These are phyloP conservation scores for Triadica sebifera DNA, from an alignment of 345 rosid species.

Conservation along the genomic window DNA sequence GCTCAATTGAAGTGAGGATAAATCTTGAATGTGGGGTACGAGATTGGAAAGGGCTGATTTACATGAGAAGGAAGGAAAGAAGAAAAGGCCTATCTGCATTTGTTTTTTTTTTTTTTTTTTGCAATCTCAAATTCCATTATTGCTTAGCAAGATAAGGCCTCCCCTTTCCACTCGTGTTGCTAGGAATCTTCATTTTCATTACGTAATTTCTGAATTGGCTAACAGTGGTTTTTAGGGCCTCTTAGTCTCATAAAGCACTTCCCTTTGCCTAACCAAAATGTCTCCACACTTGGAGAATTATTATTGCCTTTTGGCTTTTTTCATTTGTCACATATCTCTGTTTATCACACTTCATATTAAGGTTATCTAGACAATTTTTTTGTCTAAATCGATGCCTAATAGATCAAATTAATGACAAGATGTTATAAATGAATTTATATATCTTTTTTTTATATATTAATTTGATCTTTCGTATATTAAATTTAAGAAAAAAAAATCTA, in stretches of 20 bases:
- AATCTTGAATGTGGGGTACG: background rate
- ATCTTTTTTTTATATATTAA: too few relatives aligned
- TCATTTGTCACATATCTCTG: too few relatives aligned
- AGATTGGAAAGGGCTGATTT: conserved; percentile 7
- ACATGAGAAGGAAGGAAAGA: conserved; percentile 2
- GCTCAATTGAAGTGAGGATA: background rate
- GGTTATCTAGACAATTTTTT: too few relatives aligned
- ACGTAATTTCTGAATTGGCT: conserved; percentile 16
- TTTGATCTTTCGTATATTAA: too few relatives aligned
- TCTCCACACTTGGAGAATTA: background rate
- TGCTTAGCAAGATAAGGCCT: conserved; percentile 23
- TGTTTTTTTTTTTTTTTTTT: too few relatives aligned
- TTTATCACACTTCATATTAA: too few relatives aligned
- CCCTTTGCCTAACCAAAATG: conserved; percentile 7
- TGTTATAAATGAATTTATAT: too few relatives aligned
- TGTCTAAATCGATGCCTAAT: too few relatives aligned
- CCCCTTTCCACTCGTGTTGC: conserved; percentile 2
- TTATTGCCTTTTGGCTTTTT: too few relatives aligned
- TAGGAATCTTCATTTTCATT: conserved; percentile 20
- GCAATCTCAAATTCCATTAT: conserved; percentile 19
- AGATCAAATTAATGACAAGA: too few relatives aligned
- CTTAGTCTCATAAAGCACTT: conserved; percentile 23
- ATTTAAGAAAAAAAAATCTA: background rate
- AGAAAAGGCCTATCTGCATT: background rate
- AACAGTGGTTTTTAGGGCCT: conserved; percentile 3